Evolutionary conservation across 2,329 filamentous ascomycete species (phyloP).

Genomic region (Fusarium annulatum): DNA sequence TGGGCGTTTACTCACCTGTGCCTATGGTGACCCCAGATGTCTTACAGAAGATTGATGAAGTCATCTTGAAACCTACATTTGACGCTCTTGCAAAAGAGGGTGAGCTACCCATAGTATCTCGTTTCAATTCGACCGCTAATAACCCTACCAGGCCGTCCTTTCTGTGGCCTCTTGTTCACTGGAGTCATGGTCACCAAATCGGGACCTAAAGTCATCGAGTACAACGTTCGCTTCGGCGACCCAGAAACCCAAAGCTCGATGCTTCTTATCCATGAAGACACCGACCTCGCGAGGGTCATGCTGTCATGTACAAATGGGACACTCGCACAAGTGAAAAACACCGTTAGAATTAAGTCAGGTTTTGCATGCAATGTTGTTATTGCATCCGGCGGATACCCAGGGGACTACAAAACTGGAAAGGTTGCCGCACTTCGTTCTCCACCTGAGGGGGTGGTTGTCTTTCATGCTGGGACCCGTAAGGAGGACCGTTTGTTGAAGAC

Average conservation of each 20-base stretch:
- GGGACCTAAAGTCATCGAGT: constrained; percentile 84
- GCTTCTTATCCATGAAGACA: constrained; percentile 76
- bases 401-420: constrained; percentile 78
- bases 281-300: constrained; percentile 87
- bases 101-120: constrained; percentile 4
- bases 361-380: constrained; percentile 87
- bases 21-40: constrained; percentile 63
- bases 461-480: constrained; percentile 84
- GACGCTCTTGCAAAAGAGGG: constrained; percentile 70
- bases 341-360: constrained; percentile 69
- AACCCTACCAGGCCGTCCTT: constrained; percentile 52
- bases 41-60: constrained; percentile 67
- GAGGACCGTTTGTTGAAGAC: constrained; percentile 69
- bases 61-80: constrained; percentile 71
- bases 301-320: constrained; percentile 79
- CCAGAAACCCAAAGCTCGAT: constrained; percentile 88
- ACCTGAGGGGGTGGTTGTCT: constrained; percentile 70
- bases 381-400: constrained; percentile 87
- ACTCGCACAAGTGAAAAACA: constrained; percentile 71
- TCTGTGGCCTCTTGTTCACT: constrained; percentile 78
- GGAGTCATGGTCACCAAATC: constrained; percentile 85
- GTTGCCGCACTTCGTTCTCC: constrained; percentile 55
- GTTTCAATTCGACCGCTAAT: not conserved
- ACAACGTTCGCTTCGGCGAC: constrained; percentile 90
- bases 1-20: constrained; percentile 79